A percentile compares a stretch with the other conserved stretches of the same genome.
These are phyloP conservation scores for Colletotrichum tanaceti DNA, from an alignment of 2,329 filamentous ascomycete genomes.

Conservation along the genomic window DNA sequence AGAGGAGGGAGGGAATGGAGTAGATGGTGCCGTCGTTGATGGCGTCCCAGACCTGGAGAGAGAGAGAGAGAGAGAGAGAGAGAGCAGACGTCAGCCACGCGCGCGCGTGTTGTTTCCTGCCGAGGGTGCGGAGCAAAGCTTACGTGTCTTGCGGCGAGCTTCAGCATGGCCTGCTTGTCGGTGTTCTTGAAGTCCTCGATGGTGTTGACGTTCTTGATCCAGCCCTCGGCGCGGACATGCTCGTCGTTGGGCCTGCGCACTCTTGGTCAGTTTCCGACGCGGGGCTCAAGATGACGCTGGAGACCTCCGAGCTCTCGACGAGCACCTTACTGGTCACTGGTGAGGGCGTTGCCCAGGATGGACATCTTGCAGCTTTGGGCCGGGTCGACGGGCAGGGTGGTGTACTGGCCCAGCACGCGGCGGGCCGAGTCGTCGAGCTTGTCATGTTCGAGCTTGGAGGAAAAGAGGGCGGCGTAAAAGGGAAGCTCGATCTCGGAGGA, in stretches of 20 bases:
- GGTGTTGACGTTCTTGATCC: constrained; percentile 96
- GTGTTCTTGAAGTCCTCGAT: constrained; percentile 90
- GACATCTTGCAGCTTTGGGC: constrained; percentile 89
- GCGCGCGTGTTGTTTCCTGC: background rate
- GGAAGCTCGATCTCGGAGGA: constrained; percentile 93
- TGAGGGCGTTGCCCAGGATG: constrained; percentile 87
- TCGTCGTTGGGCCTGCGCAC: constrained; percentile 73
- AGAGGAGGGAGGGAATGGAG: constrained; percentile 89
- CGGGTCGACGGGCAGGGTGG: constrained; percentile 79
- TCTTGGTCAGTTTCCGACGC: constrained; percentile 45
- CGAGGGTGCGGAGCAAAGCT: constrained; percentile 42
- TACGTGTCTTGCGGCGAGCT: constrained; percentile 83
- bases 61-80: no score
- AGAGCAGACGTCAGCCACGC: constrained; percentile 1
- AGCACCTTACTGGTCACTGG: constrained; percentile 77
- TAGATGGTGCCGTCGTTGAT: constrained; percentile 97
- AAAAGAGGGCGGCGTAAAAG: constrained; percentile 93
- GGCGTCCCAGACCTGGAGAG: constrained; percentile 96
- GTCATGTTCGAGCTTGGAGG: constrained; percentile 95
- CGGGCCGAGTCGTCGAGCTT: constrained; percentile 95
- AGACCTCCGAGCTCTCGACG: constrained; percentile 10
- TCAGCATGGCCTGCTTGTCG: constrained; percentile 82
- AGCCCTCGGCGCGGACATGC: constrained; percentile 86
- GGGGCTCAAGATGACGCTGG: constrained; percentile 40
- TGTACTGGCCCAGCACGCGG: constrained; percentile 87